phyloP scores from a whole-genome alignment of 805 yeast genomes.

The Grigorovia humatica region DNA sequence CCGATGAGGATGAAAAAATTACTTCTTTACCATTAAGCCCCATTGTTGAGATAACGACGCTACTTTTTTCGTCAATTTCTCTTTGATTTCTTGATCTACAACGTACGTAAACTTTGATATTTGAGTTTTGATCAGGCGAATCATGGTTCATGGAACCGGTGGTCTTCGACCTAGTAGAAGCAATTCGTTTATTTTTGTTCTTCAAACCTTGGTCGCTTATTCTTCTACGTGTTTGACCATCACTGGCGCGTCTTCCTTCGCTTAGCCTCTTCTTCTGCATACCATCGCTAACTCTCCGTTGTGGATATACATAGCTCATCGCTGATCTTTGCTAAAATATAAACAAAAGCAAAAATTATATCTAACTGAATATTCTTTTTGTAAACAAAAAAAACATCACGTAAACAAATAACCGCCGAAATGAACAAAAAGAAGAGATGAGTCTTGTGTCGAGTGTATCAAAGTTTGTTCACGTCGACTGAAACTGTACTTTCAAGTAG shows the following conservation, averaged over 20 bases:
- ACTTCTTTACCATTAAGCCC: constrained; percentile 39
- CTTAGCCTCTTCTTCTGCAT: background rate
- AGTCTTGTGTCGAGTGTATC: background rate
- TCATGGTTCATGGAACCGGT: background rate
- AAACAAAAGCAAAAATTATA: background rate
- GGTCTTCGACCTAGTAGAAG: background rate
- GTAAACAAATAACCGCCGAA: background rate
- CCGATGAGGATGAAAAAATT: constrained; percentile 19
- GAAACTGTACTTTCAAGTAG: too few species aligned
- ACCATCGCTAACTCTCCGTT: background rate
- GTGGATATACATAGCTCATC: background rate
- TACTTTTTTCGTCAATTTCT: constrained; percentile 44
- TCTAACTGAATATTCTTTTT: background rate
- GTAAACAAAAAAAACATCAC: background rate
- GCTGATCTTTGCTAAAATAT: background rate
- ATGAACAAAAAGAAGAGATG: background rate
- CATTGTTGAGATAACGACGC: constrained; percentile 43
- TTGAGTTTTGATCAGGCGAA: constrained; percentile 10
- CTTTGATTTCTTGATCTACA: constrained; percentile 47
- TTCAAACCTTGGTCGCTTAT: background rate
- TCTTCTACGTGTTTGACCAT: background rate
- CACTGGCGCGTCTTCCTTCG: background rate
- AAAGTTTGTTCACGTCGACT: too few species aligned
- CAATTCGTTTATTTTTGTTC: background rate
- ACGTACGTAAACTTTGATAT: constrained; percentile 47